Conservation (phyloP, 257 asterid genomes). For the Nicotiana obtusifolia region DNA sequence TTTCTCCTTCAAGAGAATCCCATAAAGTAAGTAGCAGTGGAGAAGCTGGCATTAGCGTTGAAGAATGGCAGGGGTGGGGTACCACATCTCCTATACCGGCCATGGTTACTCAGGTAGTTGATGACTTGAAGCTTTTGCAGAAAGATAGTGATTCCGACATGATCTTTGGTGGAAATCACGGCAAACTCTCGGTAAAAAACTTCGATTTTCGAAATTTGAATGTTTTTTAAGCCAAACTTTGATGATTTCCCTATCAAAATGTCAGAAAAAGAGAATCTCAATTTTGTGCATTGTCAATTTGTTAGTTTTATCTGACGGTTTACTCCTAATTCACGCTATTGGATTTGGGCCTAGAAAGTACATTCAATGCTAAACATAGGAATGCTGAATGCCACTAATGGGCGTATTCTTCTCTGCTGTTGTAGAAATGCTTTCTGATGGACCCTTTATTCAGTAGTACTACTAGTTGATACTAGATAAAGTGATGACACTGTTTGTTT, state of each 20-base stretch:
- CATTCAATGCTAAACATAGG: background rate
- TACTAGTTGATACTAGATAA: background rate
- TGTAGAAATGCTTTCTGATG: background rate
- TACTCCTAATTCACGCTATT: background rate
- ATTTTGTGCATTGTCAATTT: background rate
- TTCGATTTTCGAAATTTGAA: background rate
- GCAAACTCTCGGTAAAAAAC: constrained; percentile 49
- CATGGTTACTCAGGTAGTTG: constrained; percentile 67
- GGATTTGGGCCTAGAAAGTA: background rate
- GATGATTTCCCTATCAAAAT: background rate
- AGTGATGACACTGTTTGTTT: background rate
- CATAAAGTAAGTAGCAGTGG: constrained; percentile 16
- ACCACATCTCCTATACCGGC: constrained; percentile 66
- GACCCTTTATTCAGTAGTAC: background rate
- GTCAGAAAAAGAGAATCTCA: background rate
- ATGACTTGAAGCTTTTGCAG: constrained; percentile 72
- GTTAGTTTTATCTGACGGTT: background rate
- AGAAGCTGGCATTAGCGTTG: constrained; percentile 32
- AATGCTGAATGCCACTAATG: background rate
- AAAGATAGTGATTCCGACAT: constrained; percentile 41
- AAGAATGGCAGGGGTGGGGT: constrained; percentile 98
- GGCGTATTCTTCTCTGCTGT: background rate
- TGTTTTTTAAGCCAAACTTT: background rate
- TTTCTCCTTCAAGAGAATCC: constrained; percentile 18
- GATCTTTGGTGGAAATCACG: constrained; percentile 83